Conservation (phyloP, 805 yeast genomes). For the Hanseniaspora taiwanica region DNA sequence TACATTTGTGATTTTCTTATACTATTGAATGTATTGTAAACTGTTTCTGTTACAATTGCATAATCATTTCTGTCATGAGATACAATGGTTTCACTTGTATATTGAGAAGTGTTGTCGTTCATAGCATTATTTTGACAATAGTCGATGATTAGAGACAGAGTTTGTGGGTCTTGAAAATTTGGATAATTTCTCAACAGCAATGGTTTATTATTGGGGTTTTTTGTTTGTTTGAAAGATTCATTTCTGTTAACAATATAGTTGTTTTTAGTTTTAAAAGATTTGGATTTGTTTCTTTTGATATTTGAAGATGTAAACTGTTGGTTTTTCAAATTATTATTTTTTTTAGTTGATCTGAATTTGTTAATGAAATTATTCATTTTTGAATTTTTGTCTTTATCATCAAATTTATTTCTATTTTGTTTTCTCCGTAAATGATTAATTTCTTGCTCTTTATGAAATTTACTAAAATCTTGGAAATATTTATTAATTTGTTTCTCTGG, state of each 20-base stretch:
- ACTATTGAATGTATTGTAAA: neutral
- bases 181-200: neutral
- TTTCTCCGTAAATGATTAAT: constrained; percentile 8
- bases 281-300: neutral
- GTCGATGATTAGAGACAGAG: neutral
- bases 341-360: neutral
- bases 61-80: too few species aligned
- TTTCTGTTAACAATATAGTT: neutral
- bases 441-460: constrained; percentile 9
- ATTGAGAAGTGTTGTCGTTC: too few species aligned
- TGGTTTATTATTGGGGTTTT: neutral
- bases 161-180: neutral
- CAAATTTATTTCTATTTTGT: neutral
- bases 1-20: neutral
- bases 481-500: neutral
- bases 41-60: neutral
- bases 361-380: neutral
- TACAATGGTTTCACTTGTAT: too few species aligned
- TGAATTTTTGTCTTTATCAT: neutral
- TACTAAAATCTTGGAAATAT: constrained; percentile 6
- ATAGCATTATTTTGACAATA: neutral
- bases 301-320: neutral
- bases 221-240: too few species aligned
- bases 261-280: neutral
- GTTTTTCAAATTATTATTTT: neutral